Percentiles rank a stretch among this genome's conserved stretches.
Conservation (phyloP, 2,329 filamentous ascomycete genomes). For the Penicillium sp. region DNA sequence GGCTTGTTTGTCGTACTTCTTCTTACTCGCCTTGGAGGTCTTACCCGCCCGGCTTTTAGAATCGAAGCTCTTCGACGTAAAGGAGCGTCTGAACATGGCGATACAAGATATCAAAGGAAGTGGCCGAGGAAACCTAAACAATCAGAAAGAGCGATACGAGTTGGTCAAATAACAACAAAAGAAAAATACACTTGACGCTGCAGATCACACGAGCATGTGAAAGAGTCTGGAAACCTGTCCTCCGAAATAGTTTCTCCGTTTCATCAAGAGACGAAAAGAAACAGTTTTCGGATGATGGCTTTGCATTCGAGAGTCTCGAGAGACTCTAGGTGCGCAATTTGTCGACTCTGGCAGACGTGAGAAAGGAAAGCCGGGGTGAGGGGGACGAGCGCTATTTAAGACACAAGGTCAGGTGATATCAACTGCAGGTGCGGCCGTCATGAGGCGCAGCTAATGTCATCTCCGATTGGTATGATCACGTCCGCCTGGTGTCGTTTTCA, state of each 20-base stretch:
- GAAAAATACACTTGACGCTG: constrained; percentile 43
- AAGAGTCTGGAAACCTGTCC: constrained; percentile 56
- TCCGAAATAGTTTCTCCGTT: constrained; percentile 34
- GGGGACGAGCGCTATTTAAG: constrained; percentile 32
- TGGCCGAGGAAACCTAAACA: constrained; percentile 37
- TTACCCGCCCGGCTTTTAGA: constrained; percentile 86
- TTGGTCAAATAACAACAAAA: constrained; percentile 33
- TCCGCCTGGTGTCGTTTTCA: constrained; percentile 9
- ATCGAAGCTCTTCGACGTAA: constrained; percentile 71
- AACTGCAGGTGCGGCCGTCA: constrained; percentile 18
- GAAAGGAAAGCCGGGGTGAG: constrained; percentile 45
- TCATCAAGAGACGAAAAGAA: constrained; percentile 34
- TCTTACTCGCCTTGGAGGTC: constrained; percentile 75
- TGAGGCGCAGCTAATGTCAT: constrained; percentile 3
- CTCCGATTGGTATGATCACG: neutral
- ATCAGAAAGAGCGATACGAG: constrained; percentile 43
- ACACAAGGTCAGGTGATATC: constrained; percentile 30
- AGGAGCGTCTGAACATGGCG: constrained; percentile 91
- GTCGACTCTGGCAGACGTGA: constrained; percentile 48
- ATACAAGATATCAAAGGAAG: constrained; percentile 29
- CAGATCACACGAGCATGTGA: constrained; percentile 50
- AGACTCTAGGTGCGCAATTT: constrained; percentile 31
- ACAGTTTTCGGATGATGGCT: constrained; percentile 29
- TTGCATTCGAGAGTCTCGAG: constrained; percentile 51
- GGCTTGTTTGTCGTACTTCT: constrained; percentile 72